Evolutionary conservation across 2,329 filamentous ascomycete species (phyloP), one percentile per base, ranked within the genome.

Genomic region (Xylaria sp.): DNA sequence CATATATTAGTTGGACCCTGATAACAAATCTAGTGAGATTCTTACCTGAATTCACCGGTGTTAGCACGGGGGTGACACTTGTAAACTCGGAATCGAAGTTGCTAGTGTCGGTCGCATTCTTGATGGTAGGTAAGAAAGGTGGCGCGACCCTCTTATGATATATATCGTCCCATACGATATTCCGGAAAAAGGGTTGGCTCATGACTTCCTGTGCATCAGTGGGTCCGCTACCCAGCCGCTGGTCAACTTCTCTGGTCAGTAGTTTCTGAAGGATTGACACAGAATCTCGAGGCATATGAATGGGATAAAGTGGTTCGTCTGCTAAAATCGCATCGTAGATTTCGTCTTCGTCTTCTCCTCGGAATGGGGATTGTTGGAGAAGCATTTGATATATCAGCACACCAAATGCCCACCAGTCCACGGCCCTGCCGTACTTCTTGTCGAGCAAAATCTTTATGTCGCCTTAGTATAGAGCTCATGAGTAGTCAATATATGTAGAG

Each of bases 381-480:
- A 99, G 91, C 96, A 99, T 99, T 80, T 99, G 96, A 83, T 99
- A 99, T 75, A 99, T 99, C 74, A 99, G 83, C 36, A 99, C 96
- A 79, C 96, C 96, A 80, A 99, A 99, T 6, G 96, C 96, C 96
- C 96, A 99, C 96, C 96, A 99, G 80, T 99, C 96, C 49, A 99
- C 96, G 17, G 96, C 93, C 65, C 96, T 91, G 51, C 94, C 95
- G 76, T 99, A 99, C 78, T 97, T 98, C 85, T 99, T 99, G 79
- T 99, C 96, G 64, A 98, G 85, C 39, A 99, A 84, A 81, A 99
- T 99, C 91, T 96, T n/a, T 69, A 20, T 25, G 50, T 3, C 6
- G 36, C 20, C 69, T 82, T 72, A 84, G 80, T 42, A 64, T 42
- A 36, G 36, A 31, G 25, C 5, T 45, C 3, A 45, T 29, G 10